These are phyloP conservation scores for Schwanniomyces yamadae DNA, from an alignment of 805 yeast species.

Conservation along the genomic window DNA sequence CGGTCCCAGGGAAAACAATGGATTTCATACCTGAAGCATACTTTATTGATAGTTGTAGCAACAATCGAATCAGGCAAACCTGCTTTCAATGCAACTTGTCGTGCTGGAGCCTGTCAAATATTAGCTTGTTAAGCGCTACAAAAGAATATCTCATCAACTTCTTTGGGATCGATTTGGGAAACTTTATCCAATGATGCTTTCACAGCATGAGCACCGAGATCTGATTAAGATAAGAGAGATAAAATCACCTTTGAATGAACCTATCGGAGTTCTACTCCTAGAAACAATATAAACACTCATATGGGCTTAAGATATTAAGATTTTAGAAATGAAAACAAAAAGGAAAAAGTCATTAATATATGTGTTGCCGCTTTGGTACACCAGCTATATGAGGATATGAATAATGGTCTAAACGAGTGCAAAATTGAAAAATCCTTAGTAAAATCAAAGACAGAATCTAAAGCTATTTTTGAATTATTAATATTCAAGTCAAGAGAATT, in stretches of 20 bases:
- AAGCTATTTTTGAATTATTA: too few species aligned
- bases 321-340: background rate
- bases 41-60: slow-evolving; percentile 92
- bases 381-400: too few species aligned
- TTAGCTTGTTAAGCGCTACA: slow-evolving; percentile 92
- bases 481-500: too few species aligned
- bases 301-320: too few species aligned
- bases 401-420: too few species aligned
- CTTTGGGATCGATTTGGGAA: slow-evolving; percentile 72
- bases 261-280: slow-evolving; percentile 92
- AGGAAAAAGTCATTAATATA: too few species aligned
- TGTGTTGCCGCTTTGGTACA: too few species aligned
- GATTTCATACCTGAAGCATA: slow-evolving; percentile 93
- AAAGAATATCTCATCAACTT: slow-evolving; percentile 84
- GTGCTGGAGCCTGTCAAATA: slow-evolving; percentile 95
- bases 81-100: slow-evolving; percentile 91
- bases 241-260: slow-evolving; percentile 87
- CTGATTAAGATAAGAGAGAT: slow-evolving; percentile 71
- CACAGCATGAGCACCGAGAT: slow-evolving; percentile 90
- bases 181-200: slow-evolving; percentile 80
- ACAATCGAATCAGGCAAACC: slow-evolving; percentile 82
- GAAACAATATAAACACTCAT: slow-evolving; percentile 77
- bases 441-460: too few species aligned
- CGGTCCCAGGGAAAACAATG: slow-evolving; percentile 79
- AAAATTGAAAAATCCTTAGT: too few species aligned